Percentiles rank a stretch among this genome's conserved stretches.
Evolutionary conservation across 2,329 filamentous ascomycete species (phyloP).

Genomic region (Plenodomus biglobosus): DNA sequence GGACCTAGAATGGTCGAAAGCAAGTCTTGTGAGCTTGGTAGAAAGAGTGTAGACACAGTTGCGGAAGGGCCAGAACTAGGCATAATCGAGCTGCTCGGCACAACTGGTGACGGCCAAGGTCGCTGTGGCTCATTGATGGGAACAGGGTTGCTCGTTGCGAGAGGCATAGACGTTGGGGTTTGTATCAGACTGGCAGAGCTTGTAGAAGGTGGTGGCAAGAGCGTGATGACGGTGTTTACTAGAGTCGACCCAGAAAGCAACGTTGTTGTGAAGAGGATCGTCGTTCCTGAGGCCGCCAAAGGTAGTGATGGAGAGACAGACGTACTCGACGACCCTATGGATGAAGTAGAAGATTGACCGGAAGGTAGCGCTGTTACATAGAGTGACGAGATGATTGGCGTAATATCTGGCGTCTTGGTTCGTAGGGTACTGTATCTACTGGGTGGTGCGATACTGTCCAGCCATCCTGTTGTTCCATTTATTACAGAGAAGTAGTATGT

Average conservation of each 20-base stretch:
- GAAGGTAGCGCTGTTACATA: not conserved
- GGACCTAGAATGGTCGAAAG: not conserved
- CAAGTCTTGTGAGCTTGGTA: not conserved
- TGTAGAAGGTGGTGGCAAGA: not conserved
- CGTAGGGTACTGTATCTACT: slow-evolving; percentile 16
- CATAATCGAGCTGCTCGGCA: not conserved
- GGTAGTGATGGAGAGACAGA: not conserved
- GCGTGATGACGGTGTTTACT: not conserved
- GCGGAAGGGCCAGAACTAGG: not conserved
- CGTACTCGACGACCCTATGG: not conserved
- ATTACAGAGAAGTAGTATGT: slow-evolving; percentile 41
- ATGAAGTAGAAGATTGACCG: not conserved
- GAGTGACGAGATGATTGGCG: slow-evolving; percentile 5
- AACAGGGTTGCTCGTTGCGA: not conserved
- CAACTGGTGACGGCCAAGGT: slow-evolving; percentile 4
- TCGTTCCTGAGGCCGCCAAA: not conserved
- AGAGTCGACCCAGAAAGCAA: not conserved
- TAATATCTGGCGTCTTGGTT: slow-evolving; percentile 6
- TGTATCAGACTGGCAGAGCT: not conserved
- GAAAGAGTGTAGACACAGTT: not conserved
- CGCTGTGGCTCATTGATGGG: slow-evolving; percentile 8
- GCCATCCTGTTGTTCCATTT: slow-evolving; percentile 38
- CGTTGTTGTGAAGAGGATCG: slow-evolving; percentile 2
- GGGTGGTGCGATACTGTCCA: slow-evolving; percentile 33
- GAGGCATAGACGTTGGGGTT: not conserved